These are phyloP conservation scores for Sisymbrium irio DNA, from an alignment of 345 rosid genomes.

Conservation along the genomic window DNA sequence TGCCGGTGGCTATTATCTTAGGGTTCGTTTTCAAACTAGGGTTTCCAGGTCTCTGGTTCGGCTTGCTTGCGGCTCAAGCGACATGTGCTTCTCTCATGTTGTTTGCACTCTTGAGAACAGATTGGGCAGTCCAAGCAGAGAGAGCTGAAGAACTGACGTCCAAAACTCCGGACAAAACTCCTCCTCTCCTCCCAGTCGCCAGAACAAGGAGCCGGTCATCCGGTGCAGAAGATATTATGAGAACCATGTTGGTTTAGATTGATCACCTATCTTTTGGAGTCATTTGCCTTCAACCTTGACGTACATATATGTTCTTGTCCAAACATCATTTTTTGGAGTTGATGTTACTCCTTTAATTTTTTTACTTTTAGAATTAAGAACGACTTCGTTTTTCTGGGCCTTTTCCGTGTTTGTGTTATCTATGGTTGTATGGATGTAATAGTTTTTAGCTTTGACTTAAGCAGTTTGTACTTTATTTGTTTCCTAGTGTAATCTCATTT, in stretches of 20 bases:
- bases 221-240: slow-evolving; percentile 23
- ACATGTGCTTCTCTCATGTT: slow-evolving; percentile 84
- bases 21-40: slow-evolving; percentile 73
- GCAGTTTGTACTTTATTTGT: slow-evolving; percentile 20
- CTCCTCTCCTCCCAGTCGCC: slow-evolving; percentile 30
- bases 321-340: slow-evolving; percentile 25
- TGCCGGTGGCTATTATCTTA: slow-evolving; percentile 74
- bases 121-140: slow-evolving; percentile 66
- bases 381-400: slow-evolving; percentile 6
- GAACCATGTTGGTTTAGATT: slow-evolving; percentile 28
- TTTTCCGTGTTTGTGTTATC: slow-evolving; percentile 19
- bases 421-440: slow-evolving; percentile 24
- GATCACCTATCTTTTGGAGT: slow-evolving; percentile 22
- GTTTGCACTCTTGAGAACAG: slow-evolving; percentile 58
- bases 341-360: slow-evolving; percentile 17
- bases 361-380: neutral
- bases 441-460: slow-evolving; percentile 19
- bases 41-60: slow-evolving; percentile 83
- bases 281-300: slow-evolving; percentile 14
- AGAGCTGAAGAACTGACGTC: slow-evolving; percentile 77
- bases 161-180: slow-evolving; percentile 11
- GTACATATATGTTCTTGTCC: slow-evolving; percentile 21
- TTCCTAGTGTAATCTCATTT: slow-evolving; percentile 8
- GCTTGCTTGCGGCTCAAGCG: slow-evolving; percentile 92
- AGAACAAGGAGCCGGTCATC: neutral